Evolutionary conservation across 1,284 basidiomycete species (phyloP).

Genomic region (Exobasidium rhododendri): DNA sequence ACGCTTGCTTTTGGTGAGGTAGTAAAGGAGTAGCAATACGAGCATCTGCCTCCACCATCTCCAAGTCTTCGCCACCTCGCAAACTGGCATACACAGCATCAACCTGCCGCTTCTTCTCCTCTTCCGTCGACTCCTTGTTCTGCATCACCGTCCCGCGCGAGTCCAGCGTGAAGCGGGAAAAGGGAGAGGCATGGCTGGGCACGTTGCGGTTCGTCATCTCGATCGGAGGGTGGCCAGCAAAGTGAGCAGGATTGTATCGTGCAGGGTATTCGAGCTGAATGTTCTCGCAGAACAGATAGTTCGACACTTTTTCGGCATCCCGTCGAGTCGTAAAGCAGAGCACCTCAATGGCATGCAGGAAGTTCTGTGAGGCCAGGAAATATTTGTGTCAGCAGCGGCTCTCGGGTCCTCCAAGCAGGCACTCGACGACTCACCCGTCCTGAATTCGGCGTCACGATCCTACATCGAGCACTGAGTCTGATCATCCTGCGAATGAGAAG

Average conservation of each 20-base stretch:
- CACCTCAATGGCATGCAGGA: slow-evolving; percentile 74
- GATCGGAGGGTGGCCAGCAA: slow-evolving; percentile 61
- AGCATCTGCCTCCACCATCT: slow-evolving; percentile 72
- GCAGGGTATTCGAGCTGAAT: slow-evolving; percentile 77
- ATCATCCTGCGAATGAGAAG: slow-evolving; percentile 27
- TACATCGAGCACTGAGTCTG: slow-evolving; percentile 35
- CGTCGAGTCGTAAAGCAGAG: slow-evolving; percentile 88
- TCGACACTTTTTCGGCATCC: slow-evolving; percentile 76
- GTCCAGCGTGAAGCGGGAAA: slow-evolving; percentile 55
- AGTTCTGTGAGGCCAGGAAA: no score
- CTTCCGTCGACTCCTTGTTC: slow-evolving; percentile 59
- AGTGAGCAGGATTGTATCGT: slow-evolving; percentile 62
- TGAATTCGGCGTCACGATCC: slow-evolving; percentile 24
- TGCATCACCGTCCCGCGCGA: slow-evolving; percentile 27
- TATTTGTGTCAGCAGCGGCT: no score
- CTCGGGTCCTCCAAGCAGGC: no score
- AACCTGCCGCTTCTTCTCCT: slow-evolving; percentile 87
- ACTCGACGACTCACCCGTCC: no score
- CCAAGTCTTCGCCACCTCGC: slow-evolving; percentile 78
- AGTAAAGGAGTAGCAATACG: slow-evolving; percentile 86
- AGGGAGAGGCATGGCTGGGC: slow-evolving; percentile 12
- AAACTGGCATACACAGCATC: slow-evolving; percentile 88
- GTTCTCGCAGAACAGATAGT: slow-evolving; percentile 67
- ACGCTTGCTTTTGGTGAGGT: slow-evolving; percentile 95
- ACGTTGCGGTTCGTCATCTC: slow-evolving; percentile 29